phyloP scores from a whole-genome alignment of 768 basidiomycete species.

The Serendipita indica region DNA sequence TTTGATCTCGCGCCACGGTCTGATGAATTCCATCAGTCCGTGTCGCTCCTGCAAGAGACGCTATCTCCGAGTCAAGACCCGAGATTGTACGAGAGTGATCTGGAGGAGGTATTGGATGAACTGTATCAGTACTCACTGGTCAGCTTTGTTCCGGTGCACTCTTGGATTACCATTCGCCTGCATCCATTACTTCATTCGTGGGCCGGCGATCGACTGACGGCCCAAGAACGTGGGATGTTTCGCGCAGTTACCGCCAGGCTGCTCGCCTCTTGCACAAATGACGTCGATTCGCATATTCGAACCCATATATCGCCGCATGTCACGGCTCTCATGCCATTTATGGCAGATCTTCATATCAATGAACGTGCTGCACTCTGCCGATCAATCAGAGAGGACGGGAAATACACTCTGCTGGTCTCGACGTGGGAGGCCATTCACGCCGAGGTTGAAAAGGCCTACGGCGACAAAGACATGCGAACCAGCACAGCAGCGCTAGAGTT shows the following conservation, averaged over 20 bases:
- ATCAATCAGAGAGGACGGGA: background rate
- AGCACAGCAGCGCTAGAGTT: background rate
- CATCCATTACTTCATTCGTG: background rate
- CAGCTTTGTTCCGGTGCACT: background rate
- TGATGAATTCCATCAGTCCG: background rate
- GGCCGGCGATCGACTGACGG: background rate
- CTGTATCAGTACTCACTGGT: conserved; percentile 2
- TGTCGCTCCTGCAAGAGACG: background rate
- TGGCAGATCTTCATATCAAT: background rate
- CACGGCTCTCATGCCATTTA: background rate
- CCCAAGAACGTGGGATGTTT: background rate
- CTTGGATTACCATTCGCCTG: background rate
- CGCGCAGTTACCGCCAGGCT: background rate
- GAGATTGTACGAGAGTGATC: background rate
- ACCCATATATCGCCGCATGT: background rate
- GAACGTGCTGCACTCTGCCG: background rate
- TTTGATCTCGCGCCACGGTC: background rate
- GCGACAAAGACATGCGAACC: background rate
- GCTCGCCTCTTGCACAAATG: background rate
- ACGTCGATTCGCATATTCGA: background rate
- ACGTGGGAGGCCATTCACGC: background rate
- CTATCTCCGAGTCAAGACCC: background rate
- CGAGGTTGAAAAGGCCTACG: background rate
- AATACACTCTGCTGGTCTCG: background rate
- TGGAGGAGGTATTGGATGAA: background rate